Evolutionary conservation across 78 protist genomes (phyloP), one percentile per base, ranked within the genome.

Genomic region (Trichosphaerium sp.): DNA sequence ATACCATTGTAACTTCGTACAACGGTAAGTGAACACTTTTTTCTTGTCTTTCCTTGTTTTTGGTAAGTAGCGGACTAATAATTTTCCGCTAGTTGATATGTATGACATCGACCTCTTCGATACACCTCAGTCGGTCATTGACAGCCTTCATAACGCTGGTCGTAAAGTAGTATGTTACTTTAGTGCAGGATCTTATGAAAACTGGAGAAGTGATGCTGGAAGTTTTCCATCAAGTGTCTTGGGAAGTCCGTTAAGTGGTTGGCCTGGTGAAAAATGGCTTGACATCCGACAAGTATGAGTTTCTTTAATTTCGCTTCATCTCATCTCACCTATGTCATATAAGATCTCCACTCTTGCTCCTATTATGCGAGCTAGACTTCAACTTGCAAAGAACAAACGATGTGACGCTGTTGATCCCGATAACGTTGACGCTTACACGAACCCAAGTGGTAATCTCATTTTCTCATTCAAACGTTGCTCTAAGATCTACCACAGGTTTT

Each of bases 321-420:
- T 6, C 59, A 35, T 54, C 59, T 54, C 25, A 35, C 29, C 10
- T 6, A 10, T 10, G 59, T 35, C 59, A 54, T 34, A 35, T 54
- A 10, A n/a, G 51, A n/a, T 44, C 59, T 54, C 32, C 28, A 10
- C 6, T 54, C 10, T 35, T 12, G 43, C 59, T 12, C 32, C 10
- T 6, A 35, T 44, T n/a, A n/a, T n/a, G n/a, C n/a, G n/a, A n/a
- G n/a, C 51, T 54, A 35, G 32, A 10, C 6, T 35, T 54, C 28
- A 54, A 10, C 28, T 54, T 10, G 29, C 10, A 10, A 54, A 35
- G 10, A 6, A 32, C 10, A 12, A 12, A 35, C 43, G 59, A 12
- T 54, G 59, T 54, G 59, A 54, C 32, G 59, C 28, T 12, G 59
- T 54, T 35, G 59, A 54, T 54, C 59, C 59, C 32, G 59, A 54